A percentile compares a stretch with the other conserved stretches of the same genome.
phyloP scores from a whole-genome alignment of 192 early-diverging fungal species.

The Backusella tuberculispora region DNA sequence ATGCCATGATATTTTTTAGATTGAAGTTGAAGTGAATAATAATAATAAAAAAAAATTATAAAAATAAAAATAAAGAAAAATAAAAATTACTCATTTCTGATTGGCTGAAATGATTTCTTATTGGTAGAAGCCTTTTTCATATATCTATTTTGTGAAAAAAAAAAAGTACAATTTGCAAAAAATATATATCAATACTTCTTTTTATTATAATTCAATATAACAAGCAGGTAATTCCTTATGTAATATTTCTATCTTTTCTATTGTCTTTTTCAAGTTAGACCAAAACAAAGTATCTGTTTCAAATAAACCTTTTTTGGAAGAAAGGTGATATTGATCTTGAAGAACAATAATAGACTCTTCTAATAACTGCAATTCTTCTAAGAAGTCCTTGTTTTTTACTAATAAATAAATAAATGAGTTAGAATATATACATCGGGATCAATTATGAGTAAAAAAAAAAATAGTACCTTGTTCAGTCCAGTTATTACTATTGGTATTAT shows the following conservation, averaged over 20 bases:
- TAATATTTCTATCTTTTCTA: not conserved
- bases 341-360: constrained; percentile 5
- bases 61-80: too few species aligned
- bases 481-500: not conserved
- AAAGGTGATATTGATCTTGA: constrained; percentile 1
- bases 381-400: not conserved
- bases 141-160: too few species aligned
- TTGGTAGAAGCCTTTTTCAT: too few species aligned
- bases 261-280: not conserved
- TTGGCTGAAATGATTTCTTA: too few species aligned
- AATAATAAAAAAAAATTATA: too few species aligned
- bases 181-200: too few species aligned
- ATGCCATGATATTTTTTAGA: too few species aligned
- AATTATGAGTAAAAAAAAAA: not conserved
- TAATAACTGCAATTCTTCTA: not conserved
- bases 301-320: not conserved
- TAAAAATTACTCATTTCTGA: too few species aligned
- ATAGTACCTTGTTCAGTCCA: not conserved
- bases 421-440: not conserved
- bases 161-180: too few species aligned
- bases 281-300: not conserved
- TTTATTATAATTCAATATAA: not conserved
- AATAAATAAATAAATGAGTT: not conserved
- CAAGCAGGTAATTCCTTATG: not conserved
- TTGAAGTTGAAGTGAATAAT: too few species aligned